Evolutionary conservation across 805 yeast genomes (phyloP).

Genomic region (Millerozyma miso): DNA sequence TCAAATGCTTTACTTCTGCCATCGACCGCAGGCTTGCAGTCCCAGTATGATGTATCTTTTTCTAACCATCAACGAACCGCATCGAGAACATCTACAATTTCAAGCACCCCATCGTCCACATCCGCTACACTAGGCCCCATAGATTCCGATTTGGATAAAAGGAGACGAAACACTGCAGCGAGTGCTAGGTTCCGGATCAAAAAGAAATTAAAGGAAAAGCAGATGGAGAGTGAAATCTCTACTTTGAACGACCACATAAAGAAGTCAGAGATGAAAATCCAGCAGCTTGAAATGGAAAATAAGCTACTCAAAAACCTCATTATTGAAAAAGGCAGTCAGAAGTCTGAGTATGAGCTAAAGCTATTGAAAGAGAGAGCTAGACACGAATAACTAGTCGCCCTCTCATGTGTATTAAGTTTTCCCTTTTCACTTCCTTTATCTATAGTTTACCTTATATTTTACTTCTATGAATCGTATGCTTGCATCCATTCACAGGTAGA

Average conservation of each 20-base stretch:
- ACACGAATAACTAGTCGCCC: slow-evolving; percentile 5
- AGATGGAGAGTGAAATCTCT: slow-evolving; percentile 48
- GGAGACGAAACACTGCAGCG: slow-evolving; percentile 60
- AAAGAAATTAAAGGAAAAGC: slow-evolving; percentile 56
- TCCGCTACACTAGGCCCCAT: not conserved
- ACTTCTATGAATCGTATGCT: too few species aligned
- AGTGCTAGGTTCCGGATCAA: slow-evolving; percentile 61
- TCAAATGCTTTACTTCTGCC: slow-evolving; percentile 1
- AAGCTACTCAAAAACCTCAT: slow-evolving; percentile 51
- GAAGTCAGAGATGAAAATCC: slow-evolving; percentile 42
- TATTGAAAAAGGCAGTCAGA: slow-evolving; percentile 45
- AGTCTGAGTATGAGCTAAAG: slow-evolving; percentile 35
- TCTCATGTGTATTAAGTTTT: not conserved
- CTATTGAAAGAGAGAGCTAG: slow-evolving; percentile 30
- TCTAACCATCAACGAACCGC: not conserved
- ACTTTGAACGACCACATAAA: slow-evolving; percentile 43
- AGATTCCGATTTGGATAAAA: slow-evolving; percentile 39
- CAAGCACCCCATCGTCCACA: not conserved
- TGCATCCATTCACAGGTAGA: too few species aligned
- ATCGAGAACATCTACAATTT: not conserved
- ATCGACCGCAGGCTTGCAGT: not conserved
- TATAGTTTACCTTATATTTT: too few species aligned
- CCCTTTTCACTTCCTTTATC: not conserved
- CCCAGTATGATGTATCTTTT: not conserved
- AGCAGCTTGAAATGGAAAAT: slow-evolving; percentile 60